Conservation (phyloP, 225 moss, liverwort and hornwort genomes). For the Pseudoscleropodium purum region DNA sequence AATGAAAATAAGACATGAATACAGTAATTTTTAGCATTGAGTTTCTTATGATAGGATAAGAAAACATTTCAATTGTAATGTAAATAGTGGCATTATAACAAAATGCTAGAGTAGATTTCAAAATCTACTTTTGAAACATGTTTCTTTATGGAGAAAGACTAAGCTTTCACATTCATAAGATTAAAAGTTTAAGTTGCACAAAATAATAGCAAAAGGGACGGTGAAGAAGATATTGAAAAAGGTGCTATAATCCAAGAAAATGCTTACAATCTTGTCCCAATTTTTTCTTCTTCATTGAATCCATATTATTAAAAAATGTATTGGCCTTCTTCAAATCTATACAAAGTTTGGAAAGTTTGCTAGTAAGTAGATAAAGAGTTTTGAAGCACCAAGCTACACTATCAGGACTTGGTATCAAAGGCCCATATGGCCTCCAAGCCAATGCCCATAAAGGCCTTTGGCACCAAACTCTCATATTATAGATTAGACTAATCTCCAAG, state of each 20-base stretch:
- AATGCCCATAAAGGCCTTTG: neutral
- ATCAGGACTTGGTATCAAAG: neutral
- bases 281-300: no score
- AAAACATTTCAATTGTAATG: neutral
- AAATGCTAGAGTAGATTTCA: neutral
- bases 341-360: rapidly evolving
- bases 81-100: neutral
- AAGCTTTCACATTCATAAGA: rapidly evolving
- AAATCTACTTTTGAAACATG: rapidly evolving
- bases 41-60: neutral
- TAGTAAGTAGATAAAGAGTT: neutral
- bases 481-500: neutral
- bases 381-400: neutral
- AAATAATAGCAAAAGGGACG: rapidly evolving
- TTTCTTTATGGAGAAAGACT: rapidly evolving
- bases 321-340: neutral
- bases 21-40: neutral
- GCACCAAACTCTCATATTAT: neutral
- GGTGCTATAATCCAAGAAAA: neutral
- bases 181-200: no score
- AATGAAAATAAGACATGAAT: neutral
- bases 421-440: neutral
- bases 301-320: neutral
- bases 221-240: neutral
- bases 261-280: neutral